Percentiles rank a stretch among this genome's conserved stretches.
Conservation (phyloP, 306 rosid genomes). For the Lathyrus oleraceus region DNA sequence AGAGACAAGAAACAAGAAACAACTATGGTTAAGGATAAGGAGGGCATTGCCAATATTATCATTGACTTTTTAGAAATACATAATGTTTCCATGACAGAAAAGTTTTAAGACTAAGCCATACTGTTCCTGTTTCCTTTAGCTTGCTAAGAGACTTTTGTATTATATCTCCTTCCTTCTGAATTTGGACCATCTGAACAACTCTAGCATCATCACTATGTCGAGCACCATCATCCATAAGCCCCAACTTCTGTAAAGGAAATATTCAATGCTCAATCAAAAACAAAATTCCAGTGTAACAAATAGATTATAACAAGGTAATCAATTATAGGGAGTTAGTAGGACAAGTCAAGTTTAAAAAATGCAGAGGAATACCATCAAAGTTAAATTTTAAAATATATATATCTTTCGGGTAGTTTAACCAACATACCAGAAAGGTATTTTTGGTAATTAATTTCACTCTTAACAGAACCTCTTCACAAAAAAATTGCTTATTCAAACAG, state of each 20-base stretch:
- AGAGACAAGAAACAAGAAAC: conserved; percentile 15
- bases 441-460: conserved; percentile 1
- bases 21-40: not conserved
- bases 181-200: conserved; percentile 52
- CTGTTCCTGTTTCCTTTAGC: conserved; percentile 80
- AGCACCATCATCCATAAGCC: conserved; percentile 51
- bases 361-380: not conserved
- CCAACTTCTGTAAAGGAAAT: conserved; percentile 50
- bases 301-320: not conserved
- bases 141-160: conserved; percentile 71
- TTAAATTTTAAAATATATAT: not conserved
- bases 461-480: not conserved
- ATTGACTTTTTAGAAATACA: conserved; percentile 1
- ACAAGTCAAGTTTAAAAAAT: not conserved
- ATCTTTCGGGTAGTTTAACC: too few species aligned
- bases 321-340: not conserved
- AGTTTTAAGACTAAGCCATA: conserved; percentile 39
- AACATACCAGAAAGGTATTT: not conserved
- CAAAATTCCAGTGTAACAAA: not conserved
- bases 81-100: conserved; percentile 29
- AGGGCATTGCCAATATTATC: conserved; percentile 13
- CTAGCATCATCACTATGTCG: conserved; percentile 40
- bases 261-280: not conserved
- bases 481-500: not conserved
- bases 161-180: conserved; percentile 64